Conservation (phyloP, 2,329 filamentous ascomycete species). For the Neopestalotiopsis rosae region DNA sequence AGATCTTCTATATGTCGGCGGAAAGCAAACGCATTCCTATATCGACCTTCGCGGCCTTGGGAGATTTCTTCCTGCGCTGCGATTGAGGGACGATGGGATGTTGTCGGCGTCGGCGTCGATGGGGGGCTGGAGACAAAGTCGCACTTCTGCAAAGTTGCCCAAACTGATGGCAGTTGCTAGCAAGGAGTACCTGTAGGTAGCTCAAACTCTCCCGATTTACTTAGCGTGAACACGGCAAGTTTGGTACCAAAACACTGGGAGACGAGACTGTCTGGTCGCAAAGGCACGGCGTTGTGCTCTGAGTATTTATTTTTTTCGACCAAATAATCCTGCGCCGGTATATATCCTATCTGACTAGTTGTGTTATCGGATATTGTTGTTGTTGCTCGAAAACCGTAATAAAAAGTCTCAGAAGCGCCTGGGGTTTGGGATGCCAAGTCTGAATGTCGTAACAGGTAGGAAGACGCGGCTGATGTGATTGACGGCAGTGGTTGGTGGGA, state of each 20-base stretch:
- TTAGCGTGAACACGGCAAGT: neutral
- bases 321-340: neutral
- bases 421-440: neutral
- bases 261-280: neutral
- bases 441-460: neutral
- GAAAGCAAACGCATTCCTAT: slow-evolving; percentile 15
- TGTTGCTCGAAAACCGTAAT: neutral
- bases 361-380: neutral
- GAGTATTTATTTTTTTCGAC: neutral
- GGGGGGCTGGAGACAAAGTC: neutral
- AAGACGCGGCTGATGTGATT: slow-evolving; percentile 5
- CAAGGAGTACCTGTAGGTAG: neutral
- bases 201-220: neutral
- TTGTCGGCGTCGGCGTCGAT: neutral
- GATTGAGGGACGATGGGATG: neutral
- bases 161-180: neutral
- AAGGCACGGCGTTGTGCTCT: neutral
- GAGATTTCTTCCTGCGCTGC: neutral
- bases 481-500: slow-evolving; percentile 1
- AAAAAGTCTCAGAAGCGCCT: neutral
- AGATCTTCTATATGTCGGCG: slow-evolving; percentile 48
- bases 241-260: neutral
- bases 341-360: neutral
- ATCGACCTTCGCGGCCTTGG: neutral
- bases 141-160: neutral